Base-by-base conservation (phyloP, 2,329 filamentous ascomycete genomes). In the Paecilomyces formosus region DNA sequence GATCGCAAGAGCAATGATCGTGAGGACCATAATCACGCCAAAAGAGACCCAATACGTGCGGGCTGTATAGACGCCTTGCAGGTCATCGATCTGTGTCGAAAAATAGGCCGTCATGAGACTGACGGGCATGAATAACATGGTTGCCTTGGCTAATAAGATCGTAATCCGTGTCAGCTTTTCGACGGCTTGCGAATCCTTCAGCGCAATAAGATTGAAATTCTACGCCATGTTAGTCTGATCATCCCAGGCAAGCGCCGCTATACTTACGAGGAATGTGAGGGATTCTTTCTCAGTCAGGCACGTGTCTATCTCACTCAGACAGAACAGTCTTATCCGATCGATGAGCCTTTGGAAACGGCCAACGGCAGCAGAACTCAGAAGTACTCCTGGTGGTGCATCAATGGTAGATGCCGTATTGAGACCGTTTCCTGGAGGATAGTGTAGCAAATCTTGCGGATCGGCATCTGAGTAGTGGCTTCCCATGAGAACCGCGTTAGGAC, bases 121-220 rank as follows among this genome's bases (percentile, higher is more conserved):
- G 60, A 91, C 86, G 0, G 88, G 88, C 57, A 91, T 79, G 74
- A 92, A 92, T 55, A 91, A 78, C 49, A 91, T 88, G 12, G 86
- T 89, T 5, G 88, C 83, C 69, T 92, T 91, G 53, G 87, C 88
- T 11, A 92, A 78, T 4, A 92, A 76, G 3, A 90, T 84, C 3
- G 88, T 89, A 62, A 88, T 86, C 58, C 88, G 79, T 0, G 88
- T 90, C 21, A 92, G 79, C 21, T 86, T 82, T 60, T 89, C 88
- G 11, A 90, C 88, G 3, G 85, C 84, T 62, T 85, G 82, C 0
- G 87, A 89, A 70, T 91, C 87, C 68, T 88, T 90, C 66, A 90
- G 85, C 18, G 88, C 85, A 59, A 88, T 89, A 62, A 92, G 80
- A 70, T 88, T 90, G 79, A 91, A 91, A 70, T 90, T 90, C 86